These are phyloP conservation scores for Suhomyces vadensis DNA, from an alignment of 805 yeast species.

Conservation along the genomic window DNA sequence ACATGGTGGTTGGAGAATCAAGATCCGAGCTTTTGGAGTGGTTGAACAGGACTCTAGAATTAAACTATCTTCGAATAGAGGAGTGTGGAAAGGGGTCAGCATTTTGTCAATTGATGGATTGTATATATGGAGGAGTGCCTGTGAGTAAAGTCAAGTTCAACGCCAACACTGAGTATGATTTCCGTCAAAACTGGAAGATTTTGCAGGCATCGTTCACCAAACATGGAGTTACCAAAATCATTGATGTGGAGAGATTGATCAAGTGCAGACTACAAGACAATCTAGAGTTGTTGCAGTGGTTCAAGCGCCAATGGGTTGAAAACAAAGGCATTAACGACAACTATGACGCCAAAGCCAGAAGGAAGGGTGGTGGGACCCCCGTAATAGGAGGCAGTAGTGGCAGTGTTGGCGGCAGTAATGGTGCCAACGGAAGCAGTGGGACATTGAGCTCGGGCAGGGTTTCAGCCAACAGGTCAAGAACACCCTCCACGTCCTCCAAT, in stretches of 20 bases:
- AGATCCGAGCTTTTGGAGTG: conserved; percentile 81
- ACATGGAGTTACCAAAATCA: conserved; percentile 67
- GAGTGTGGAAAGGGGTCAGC: conserved; percentile 96
- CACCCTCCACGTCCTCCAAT: conserved; percentile 2
- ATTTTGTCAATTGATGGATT: conserved; percentile 88
- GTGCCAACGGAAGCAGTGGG: conserved; percentile 1
- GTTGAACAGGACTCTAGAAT: conserved; percentile 71
- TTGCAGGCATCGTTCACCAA: conserved; percentile 77
- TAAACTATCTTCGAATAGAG: conserved; percentile 76
- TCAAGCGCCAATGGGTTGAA: conserved; percentile 79
- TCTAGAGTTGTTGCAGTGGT: conserved; percentile 92
- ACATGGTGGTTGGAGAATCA: conserved; percentile 57
- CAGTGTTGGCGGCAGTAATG: not conserved
- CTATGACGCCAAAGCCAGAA: conserved; percentile 61
- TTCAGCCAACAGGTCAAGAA: conserved; percentile 4
- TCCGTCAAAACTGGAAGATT: conserved; percentile 77
- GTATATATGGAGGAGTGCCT: conserved; percentile 80
- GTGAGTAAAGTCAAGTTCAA: conserved; percentile 74
- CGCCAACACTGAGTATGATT: conserved; percentile 72
- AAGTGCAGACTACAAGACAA: conserved; percentile 93
- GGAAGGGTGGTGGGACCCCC: conserved; percentile 14
- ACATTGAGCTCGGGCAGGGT: not conserved
- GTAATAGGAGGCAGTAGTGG: not conserved
- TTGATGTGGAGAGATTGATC: conserved; percentile 79
- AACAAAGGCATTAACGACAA: conserved; percentile 58